A percentile compares a stretch with the other conserved stretches of the same genome.
Conservation (phyloP, 805 yeast species). For the Maudiozyma bulderi region DNA sequence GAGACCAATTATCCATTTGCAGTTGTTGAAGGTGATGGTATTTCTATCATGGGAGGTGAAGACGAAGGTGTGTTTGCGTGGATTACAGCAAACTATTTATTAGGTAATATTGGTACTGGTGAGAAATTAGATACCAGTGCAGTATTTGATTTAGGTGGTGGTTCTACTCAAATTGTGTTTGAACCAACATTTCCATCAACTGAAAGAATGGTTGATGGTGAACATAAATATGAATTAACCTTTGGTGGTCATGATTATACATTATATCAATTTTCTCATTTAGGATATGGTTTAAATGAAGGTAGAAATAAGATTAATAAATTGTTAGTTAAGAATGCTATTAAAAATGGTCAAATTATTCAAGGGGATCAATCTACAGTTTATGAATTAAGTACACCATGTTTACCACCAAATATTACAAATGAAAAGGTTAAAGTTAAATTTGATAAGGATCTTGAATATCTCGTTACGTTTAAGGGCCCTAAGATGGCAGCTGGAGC, state of each 20-base stretch:
- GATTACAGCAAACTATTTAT: constrained; percentile 89
- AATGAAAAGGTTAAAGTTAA: constrained; percentile 57
- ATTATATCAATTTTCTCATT: constrained; percentile 87
- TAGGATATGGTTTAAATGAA: constrained; percentile 92
- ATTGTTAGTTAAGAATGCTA: constrained; percentile 45
- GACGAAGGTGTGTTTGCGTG: constrained; percentile 98
- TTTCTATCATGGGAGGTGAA: constrained; percentile 88
- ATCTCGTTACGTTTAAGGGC: constrained; percentile 55
- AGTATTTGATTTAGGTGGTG: constrained; percentile 96
- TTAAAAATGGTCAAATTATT: constrained; percentile 33
- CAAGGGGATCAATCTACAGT: constrained; percentile 33
- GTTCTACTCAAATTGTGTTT: constrained; percentile 96
- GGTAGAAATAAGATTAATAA: constrained; percentile 79
- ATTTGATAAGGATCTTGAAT: constrained; percentile 36
- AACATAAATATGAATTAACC: constrained; percentile 67
- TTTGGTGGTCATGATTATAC: constrained; percentile 77
- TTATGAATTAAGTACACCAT: constrained; percentile 59
- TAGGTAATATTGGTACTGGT: constrained; percentile 81
- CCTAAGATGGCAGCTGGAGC: constrained; percentile 57
- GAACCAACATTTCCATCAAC: constrained; percentile 71
- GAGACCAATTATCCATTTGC: constrained; percentile 84
- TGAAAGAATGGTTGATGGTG: constrained; percentile 70
- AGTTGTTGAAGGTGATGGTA: constrained; percentile 77
- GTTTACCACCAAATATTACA: constrained; percentile 69
- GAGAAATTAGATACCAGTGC: constrained; percentile 84